Evolutionary conservation across 805 yeast genomes (phyloP).

Genomic region (Dipodascus geniculatus): DNA sequence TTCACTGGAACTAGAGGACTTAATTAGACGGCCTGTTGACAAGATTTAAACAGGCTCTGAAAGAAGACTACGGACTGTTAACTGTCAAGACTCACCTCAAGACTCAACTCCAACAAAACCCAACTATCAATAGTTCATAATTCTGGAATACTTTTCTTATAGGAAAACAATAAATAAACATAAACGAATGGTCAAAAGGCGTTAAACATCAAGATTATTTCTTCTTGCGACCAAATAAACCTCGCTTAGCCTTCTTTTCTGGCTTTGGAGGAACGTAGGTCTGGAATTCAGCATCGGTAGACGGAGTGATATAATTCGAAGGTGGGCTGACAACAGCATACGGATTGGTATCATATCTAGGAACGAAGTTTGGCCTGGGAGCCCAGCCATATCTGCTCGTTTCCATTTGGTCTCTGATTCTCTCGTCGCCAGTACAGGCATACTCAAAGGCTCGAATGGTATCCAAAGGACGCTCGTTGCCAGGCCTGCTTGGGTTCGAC

Average conservation of each 20-base stretch:
- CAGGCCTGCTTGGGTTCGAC: slow-evolving; percentile 83
- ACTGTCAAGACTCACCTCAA: too few relatives aligned
- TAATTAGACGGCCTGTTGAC: too few relatives aligned
- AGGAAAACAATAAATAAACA: not conserved
- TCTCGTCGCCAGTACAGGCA: slow-evolving; percentile 80
- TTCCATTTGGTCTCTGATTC: slow-evolving; percentile 73
- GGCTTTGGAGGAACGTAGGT: slow-evolving; percentile 53
- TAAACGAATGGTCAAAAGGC: not conserved
- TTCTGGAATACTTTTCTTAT: too few relatives aligned
- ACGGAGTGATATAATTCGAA: not conserved
- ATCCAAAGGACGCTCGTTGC: slow-evolving; percentile 95
- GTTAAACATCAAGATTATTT: slow-evolving; percentile 12
- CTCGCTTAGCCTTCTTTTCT: slow-evolving; percentile 64
- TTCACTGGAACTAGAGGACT: too few relatives aligned
- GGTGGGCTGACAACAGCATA: slow-evolving; percentile 18
- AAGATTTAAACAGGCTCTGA: too few relatives aligned
- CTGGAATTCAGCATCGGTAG: slow-evolving; percentile 33
- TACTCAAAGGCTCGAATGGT: slow-evolving; percentile 91
- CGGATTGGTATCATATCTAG: slow-evolving; percentile 33
- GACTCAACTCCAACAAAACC: too few relatives aligned
- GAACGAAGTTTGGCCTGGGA: slow-evolving; percentile 57
- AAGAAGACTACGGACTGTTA: too few relatives aligned
- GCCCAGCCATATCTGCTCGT: slow-evolving; percentile 73
- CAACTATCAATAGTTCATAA: too few relatives aligned
- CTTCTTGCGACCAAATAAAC: slow-evolving; percentile 68